phyloP scores from a whole-genome alignment of 2,329 filamentous ascomycete species.

The Pestalotiopsis sp. region DNA sequence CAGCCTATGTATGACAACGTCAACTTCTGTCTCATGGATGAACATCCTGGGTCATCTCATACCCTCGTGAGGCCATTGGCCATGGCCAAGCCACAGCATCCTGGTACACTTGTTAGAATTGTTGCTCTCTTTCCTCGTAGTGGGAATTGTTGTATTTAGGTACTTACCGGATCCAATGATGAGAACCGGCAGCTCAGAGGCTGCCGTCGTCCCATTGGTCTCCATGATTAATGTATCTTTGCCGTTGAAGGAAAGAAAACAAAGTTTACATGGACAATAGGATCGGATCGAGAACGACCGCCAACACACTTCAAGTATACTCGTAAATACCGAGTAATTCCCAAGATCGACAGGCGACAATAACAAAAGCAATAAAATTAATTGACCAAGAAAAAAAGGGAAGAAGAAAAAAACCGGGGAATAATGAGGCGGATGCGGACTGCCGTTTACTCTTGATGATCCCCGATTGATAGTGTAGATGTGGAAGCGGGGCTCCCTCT shows the following conservation, averaged over 20 bases:
- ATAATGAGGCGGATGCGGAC: neutral
- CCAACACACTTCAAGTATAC: neutral
- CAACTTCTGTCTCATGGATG: neutral
- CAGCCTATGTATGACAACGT: slow-evolving; percentile 19
- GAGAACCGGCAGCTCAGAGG: slow-evolving; percentile 23
- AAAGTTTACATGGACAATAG: neutral
- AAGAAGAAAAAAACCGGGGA: neutral
- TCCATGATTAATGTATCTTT: slow-evolving; percentile 14
- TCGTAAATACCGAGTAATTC: neutral
- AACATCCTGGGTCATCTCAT: neutral
- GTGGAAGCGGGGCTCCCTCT: neutral
- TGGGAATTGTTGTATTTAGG: neutral
- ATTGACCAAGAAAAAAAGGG: neutral
- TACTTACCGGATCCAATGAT: slow-evolving; percentile 29
- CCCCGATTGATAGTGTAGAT: neutral
- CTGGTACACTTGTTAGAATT: slow-evolving; percentile 15
- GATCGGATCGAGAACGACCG: neutral
- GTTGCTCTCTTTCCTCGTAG: neutral
- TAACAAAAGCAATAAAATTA: neutral
- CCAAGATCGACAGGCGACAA: neutral
- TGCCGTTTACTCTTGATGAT: neutral
- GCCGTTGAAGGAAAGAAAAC: neutral
- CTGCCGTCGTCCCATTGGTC: slow-evolving; percentile 5
- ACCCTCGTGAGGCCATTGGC: slow-evolving; percentile 27
- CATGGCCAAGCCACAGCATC: slow-evolving; percentile 25